Conservation (phyloP, 2,329 filamentous ascomycete species). For the Colletotrichum lindemuthianum region DNA sequence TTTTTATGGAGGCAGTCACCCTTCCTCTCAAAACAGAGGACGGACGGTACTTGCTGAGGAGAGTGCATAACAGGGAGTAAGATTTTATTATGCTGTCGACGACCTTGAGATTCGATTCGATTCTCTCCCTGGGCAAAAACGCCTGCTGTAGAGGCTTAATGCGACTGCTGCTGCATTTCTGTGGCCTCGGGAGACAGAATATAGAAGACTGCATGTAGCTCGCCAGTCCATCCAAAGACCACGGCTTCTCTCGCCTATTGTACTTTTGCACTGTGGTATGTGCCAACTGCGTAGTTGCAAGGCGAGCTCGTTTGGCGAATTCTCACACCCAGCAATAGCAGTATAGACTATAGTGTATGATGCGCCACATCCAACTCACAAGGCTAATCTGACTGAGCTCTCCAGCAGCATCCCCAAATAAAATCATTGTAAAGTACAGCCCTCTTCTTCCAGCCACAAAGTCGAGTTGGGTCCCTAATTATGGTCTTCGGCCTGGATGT, state of each 20-base stretch:
- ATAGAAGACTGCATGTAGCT: constrained; percentile 34
- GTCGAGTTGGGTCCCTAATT: too few relatives aligned
- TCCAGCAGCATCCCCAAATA: too few relatives aligned
- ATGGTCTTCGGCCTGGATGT: too few relatives aligned
- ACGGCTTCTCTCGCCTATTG: not conserved
- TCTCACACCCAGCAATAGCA: too few relatives aligned
- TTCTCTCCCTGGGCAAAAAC: constrained; percentile 22
- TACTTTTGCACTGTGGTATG: not conserved
- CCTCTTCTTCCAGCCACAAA: too few relatives aligned
- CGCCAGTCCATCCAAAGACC: constrained; percentile 20
- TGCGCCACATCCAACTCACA: too few relatives aligned
- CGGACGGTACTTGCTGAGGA: constrained; percentile 20
- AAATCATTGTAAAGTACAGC: too few relatives aligned
- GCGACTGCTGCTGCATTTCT: constrained; percentile 31
- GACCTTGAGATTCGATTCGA: constrained; percentile 26
- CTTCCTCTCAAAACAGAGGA: constrained; percentile 19
- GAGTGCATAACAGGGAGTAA: constrained; percentile 29
- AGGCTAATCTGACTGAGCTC: too few relatives aligned
- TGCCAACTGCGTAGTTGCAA: not conserved
- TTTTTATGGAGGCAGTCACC: constrained; percentile 27
- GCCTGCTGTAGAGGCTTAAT: constrained; percentile 31
- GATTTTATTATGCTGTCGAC: constrained; percentile 20
- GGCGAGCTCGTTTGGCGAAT: not conserved
- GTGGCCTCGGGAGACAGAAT: constrained; percentile 23
- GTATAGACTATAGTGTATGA: too few relatives aligned